A percentile compares a stretch with the other conserved stretches of the same genome.
Evolutionary conservation across 2,329 filamentous ascomycete species (phyloP).

Genomic region (Colletotrichum higginsianum): DNA sequence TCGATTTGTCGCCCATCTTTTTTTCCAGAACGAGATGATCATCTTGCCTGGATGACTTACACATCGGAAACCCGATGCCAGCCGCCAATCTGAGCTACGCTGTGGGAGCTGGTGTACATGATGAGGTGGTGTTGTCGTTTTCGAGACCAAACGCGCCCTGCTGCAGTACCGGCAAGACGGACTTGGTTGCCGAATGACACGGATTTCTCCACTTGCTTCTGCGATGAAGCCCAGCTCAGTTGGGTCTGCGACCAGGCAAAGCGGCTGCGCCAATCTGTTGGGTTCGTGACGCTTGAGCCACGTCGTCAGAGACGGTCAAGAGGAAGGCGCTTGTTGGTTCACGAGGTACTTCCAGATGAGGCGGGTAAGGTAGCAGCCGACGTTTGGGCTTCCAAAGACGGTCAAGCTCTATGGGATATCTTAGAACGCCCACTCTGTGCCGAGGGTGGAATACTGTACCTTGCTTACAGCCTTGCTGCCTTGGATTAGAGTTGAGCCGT

Average conservation of each 20-base stretch:
- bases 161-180: background rate
- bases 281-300: background rate
- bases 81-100: slow-evolving; percentile 7
- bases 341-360: background rate
- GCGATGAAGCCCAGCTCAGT: background rate
- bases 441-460: background rate
- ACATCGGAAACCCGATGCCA: too few species aligned
- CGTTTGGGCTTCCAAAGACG: background rate
- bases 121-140: background rate
- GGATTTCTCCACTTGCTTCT: background rate
- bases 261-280: background rate
- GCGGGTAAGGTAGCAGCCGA: background rate
- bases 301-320: background rate
- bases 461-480: slow-evolving; percentile 25
- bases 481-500: slow-evolving; percentile 8
- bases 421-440: background rate
- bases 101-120: background rate
- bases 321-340: background rate
- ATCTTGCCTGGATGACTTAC: background rate
- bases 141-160: background rate
- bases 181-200: background rate
- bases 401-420: background rate
- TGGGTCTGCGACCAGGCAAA: background rate
- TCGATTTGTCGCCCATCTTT: background rate
- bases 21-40: background rate